Evolutionary conservation across 768 basidiomycete species (phyloP).

Genomic region (Rickenella mellea): DNA sequence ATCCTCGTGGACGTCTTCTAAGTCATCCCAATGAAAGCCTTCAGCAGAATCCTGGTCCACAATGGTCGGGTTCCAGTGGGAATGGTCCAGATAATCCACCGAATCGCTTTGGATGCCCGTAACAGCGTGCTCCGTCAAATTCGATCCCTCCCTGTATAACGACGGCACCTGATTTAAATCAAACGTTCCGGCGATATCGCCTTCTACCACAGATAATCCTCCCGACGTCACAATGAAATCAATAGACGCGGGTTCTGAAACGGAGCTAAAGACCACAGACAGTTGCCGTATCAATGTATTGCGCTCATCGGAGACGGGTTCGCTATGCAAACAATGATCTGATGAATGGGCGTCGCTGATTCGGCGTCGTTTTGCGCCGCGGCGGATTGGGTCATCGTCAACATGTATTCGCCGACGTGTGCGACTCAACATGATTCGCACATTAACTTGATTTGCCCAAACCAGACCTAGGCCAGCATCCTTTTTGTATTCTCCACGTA

Average conservation of each 20-base stretch:
- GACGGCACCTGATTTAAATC: too few relatives aligned
- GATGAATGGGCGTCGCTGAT: conserved; percentile 5
- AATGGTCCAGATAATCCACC: too few relatives aligned
- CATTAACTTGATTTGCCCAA: conserved; percentile 92
- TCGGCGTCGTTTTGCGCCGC: conserved; percentile 19
- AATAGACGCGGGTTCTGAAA: conserved; percentile 43
- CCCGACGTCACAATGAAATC: conserved; percentile 66
- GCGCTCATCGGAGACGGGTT: background rate
- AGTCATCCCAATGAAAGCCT: too few relatives aligned
- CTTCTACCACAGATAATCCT: conserved; percentile 47
- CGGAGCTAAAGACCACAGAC: conserved; percentile 70
- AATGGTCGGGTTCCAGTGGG: too few relatives aligned
- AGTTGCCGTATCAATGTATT: conserved; percentile 57
- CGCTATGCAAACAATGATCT: too few relatives aligned
- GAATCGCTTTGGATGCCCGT: too few relatives aligned
- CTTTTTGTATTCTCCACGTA: conserved; percentile 51
- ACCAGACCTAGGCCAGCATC: conserved; percentile 81
- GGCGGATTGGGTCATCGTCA: conserved; percentile 8
- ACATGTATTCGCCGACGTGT: conserved; percentile 56
- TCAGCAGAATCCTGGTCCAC: too few relatives aligned
- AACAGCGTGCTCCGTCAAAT: too few relatives aligned
- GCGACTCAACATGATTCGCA: conserved; percentile 71
- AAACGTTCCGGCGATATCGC: too few relatives aligned
- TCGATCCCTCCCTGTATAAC: too few relatives aligned
- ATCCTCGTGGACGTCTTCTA: too few relatives aligned